Base-by-base conservation (phyloP, 1,284 basidiomycete genomes). In the Marasmius fiardii region DNA sequence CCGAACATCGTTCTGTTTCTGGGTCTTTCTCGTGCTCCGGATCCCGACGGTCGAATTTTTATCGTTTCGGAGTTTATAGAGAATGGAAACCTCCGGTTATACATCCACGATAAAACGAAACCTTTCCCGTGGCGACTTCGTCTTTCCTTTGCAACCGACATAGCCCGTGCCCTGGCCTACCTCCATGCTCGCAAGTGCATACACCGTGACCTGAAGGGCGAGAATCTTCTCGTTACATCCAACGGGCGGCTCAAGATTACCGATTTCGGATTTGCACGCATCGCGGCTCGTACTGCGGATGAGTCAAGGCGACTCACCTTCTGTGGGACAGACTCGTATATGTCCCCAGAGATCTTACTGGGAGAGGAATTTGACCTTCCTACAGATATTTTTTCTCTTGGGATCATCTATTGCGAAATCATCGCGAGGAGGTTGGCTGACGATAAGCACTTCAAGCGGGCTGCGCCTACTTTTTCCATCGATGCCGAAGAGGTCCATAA, bases 171-270 rank as follows among this genome's bases (percentile, higher is more conserved):
- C 0, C 81, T 98, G n/a, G 94, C 95, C 2, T 99, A 98, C 69
- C 85, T 99, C 4, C 96, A 98, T 65, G 95, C 95, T 6, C 83
- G 96, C 39, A 92, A 93, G 67, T 89, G 88, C 69, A 89, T 90
- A 56, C 87, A 89, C 64, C 85, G 86, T 37, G 96, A 99, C 71
- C 81, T 98, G 61, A 99, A 99, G 71, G 94, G 95, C 41, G 95
- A 98, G 73, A 99, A 99, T 66, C 79, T 98, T n/a, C 83, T 98
- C 34, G 87, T 98, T 37, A 98, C 95, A 0, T 77, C 88, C 37
- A 98, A 98, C 66, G 91, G 94, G 26, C 85, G 96, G 47, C 81
- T 98, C 68, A 99, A 98, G 76, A 88, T 98, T 63, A 96, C 94
- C 35, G 96, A 98, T 68, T 98, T 98, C 72, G 95, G 95, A 7